Evolutionary conservation across 805 yeast genomes (phyloP).

Genomic region (Saccharomyces jurei): DNA sequence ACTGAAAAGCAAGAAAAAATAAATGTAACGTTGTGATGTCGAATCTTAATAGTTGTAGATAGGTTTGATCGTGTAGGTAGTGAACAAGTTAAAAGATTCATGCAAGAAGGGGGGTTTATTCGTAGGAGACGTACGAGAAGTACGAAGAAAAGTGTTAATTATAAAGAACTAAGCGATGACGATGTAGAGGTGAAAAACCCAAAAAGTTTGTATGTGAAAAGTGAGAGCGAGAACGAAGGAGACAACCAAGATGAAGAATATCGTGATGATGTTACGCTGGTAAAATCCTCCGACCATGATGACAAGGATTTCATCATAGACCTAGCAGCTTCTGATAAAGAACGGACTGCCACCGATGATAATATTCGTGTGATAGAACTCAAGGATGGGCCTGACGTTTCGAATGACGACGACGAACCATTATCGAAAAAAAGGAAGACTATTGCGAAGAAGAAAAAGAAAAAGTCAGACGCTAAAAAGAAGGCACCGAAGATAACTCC

Average conservation of each 20-base stretch:
- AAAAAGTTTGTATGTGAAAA: neutral
- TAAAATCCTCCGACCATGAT: neutral
- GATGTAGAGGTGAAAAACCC: neutral
- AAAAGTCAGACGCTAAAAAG: constrained; percentile 11
- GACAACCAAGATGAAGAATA: constrained; percentile 1
- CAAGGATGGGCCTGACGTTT: neutral
- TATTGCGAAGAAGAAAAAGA: constrained; percentile 11
- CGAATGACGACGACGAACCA: constrained; percentile 17
- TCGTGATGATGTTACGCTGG: constrained; percentile 1
- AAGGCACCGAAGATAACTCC: constrained; percentile 51
- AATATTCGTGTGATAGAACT: neutral
- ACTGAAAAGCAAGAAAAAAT: neutral
- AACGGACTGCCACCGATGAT: neutral
- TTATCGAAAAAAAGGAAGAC: constrained; percentile 18
- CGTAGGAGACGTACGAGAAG: constrained; percentile 24
- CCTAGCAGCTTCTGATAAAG: neutral
- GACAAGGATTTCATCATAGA: neutral
- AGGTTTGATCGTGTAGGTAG: neutral
- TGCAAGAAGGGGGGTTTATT: constrained; percentile 28
- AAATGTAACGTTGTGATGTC: neutral
- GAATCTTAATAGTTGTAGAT: neutral
- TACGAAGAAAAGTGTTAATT: constrained; percentile 29
- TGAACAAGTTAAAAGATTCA: neutral
- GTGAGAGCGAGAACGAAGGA: neutral
- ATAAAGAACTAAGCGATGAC: constrained; percentile 28